Evolutionary conservation across 1,284 basidiomycete species (phyloP).

Genomic region (Tausonia pullulans): DNA sequence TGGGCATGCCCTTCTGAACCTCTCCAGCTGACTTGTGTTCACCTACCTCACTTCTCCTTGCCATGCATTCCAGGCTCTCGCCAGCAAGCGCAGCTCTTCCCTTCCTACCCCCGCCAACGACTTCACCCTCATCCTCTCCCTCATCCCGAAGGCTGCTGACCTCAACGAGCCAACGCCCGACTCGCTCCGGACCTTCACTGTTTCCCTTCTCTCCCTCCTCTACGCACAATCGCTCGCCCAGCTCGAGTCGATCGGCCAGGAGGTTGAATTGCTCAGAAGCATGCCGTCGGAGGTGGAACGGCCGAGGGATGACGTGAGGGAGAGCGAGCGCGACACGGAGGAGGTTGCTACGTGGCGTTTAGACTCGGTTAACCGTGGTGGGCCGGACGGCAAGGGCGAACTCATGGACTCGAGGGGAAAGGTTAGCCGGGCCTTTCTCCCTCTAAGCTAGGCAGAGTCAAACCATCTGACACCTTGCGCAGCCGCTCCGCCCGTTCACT

Average conservation of each 20-base stretch:
- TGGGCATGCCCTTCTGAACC: conserved; percentile 21
- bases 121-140: conserved; percentile 49
- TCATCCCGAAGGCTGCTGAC: conserved; percentile 40
- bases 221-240: conserved; percentile 60
- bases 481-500: conserved; percentile 78
- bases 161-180: conserved; percentile 34
- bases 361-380: conserved; percentile 40
- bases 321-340: conserved; percentile 24
- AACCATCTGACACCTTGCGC: conserved; percentile 2
- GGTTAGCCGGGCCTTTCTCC: conserved; percentile 37
- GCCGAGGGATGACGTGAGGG: conserved; percentile 24
- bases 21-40: too few relatives aligned
- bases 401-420: conserved; percentile 63
- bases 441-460: background rate
- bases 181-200: conserved; percentile 49
- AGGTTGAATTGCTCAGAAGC: conserved; percentile 54
- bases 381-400: conserved; percentile 47
- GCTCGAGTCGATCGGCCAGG: conserved; percentile 57
- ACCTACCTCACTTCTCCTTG: too few relatives aligned
- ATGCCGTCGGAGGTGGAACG: conserved; percentile 24
- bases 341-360: conserved; percentile 61
- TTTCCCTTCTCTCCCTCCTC: conserved; percentile 61
- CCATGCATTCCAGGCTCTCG: too few relatives aligned
- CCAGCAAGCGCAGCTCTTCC: too few relatives aligned
- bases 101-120: conserved; percentile 32